Evolutionary conservation across 2,329 filamentous ascomycete genomes (phyloP), one percentile per base, ranked within the genome.

Genomic region (Cyphellophora europaea): DNA sequence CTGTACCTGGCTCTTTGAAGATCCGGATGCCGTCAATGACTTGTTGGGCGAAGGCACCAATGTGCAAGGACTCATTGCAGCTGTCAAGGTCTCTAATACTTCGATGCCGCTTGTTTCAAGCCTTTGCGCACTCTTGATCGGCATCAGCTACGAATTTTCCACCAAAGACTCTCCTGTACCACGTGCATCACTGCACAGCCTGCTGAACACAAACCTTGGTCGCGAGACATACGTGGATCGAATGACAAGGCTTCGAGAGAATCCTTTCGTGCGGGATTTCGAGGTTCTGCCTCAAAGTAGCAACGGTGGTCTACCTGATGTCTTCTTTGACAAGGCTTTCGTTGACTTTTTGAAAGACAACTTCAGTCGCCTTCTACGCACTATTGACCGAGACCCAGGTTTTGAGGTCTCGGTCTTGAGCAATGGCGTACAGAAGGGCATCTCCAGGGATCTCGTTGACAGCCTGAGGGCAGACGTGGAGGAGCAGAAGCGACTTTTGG

Each of bases 321-420:
- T 94, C 1, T 93, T 77, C 54, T 91, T 96, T 44, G 87, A 94
- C 48, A 71, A 75, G 30, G 74, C 74, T 0, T 96, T 95, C 57
- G 78, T 98, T 36, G 84, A 95, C 41, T 94, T 96, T 51, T 75
- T 95, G 50, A 95, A 95, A 53, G 88, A 96, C 52, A 94, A 94
- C 53, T 96, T 93, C 54, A 89, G 83, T 50, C 80, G 88, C 6
- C 64, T 95, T 38, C 66, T 81, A 25, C 77, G 86, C 43, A 83
- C 86, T 11, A 84, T 98, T 49, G 91, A 98, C 58, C 79, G 89
- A 41, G 85, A 94, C 43, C 91, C 91, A 1, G 85, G 80, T 1
- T 67, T 93, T 41, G 91, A 98, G 55, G 79, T 93, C 16, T 81
- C 86, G 0, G 74, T 91, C 8, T 69, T 87, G 37, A 71, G 79